Conservation (phyloP, 495 filamentous ascomycete species). For the Lasiosphaeria miniovina region DNA sequence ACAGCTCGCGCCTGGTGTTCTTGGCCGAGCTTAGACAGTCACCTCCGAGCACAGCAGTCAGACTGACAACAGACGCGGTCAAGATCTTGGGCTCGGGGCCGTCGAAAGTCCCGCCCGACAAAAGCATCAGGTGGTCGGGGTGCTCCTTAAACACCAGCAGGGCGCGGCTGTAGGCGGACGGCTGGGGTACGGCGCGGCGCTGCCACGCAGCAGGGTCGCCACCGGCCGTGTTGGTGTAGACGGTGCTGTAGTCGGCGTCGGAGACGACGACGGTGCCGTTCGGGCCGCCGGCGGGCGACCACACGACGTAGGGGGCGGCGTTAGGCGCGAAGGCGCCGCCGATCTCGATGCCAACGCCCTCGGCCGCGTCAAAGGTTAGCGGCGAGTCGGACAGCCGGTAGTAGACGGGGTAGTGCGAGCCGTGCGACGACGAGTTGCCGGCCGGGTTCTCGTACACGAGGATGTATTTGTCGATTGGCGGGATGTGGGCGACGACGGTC, state of each 20-base stretch:
- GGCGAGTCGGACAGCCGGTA: conserved; percentile 49
- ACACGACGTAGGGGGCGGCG: conserved; percentile 54
- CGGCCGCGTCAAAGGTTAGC: conserved; percentile 46
- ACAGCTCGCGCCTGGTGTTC: too few species aligned
- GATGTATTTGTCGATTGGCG: conserved; percentile 29
- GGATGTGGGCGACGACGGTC: conserved; percentile 49
- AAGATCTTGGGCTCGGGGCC: too few species aligned
- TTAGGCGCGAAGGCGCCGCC: conserved; percentile 50
- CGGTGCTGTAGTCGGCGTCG: conserved; percentile 40
- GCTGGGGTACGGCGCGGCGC: conserved; percentile 44
- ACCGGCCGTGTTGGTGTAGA: conserved; percentile 59
- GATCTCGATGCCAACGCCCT: conserved; percentile 42
- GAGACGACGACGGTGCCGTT: conserved; percentile 61
- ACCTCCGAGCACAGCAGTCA: conserved; percentile 12
- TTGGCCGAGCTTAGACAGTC: too few species aligned
- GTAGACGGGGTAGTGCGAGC: conserved; percentile 50
- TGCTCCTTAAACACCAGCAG: conserved; percentile 44
- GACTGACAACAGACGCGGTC: conserved; percentile 14
- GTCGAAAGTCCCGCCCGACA: conserved; percentile 22
- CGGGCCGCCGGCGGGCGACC: conserved; percentile 51
- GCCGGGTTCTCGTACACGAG: conserved; percentile 27
- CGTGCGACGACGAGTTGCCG: conserved; percentile 29
- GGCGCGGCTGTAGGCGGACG: conserved; percentile 46
- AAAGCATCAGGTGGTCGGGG: conserved; percentile 36
- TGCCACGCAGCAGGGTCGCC: conserved; percentile 55